Base-by-base conservation (phyloP, 768 basidiomycete genomes). In the Phanerochaete sordida region DNA sequence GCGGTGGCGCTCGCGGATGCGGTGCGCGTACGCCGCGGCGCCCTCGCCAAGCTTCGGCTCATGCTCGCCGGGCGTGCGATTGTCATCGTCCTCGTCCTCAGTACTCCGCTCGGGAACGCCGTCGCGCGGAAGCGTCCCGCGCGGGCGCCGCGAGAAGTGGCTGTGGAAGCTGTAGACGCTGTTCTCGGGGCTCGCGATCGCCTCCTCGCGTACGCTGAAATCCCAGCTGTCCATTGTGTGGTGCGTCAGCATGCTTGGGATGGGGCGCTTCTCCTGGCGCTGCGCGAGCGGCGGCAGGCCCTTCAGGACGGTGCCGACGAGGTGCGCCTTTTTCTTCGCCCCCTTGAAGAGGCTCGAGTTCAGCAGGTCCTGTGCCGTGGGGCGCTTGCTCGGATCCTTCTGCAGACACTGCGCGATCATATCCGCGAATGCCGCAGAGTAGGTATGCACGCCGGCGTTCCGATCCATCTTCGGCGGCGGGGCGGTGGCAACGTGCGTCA, bases 311-410 rank as follows among this genome's bases (percentile, higher is more conserved):
- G 87, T 80, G 56, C 83, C 81, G 28, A 94, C 87, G 19, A 98
- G 82, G 73, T 87, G 90, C 3, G 81, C 78, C 68, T 87, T 88
- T 75, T 87, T 90, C 77, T 91, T 93, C 3, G 92, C 84, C 27
- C 73, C 74, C 70, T 80, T 90, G 76, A 98, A 92, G 71, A 95
- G 94, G 1, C 84, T 79, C 12, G 84, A 86, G 60, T 87, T 82
- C 3, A 95, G 77, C n/a, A 97, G 77, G 62, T 90, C 80, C 52
- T 80, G 81, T 4, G 95, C 88, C 2, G 87, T 86, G 28, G 93
- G 94, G 23, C 94, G 82, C 68, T 84, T 81, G 7, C 82, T 77
- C 4, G 95, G 93, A 69, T 97, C 91, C 72, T 96, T 96, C 58
- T 79, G 76, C 48, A 98, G 80, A 70, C 95, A 97, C 13, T 81